Conservation (phyloP, 441 rosid species). For the Dalechampia spathulata region DNA sequence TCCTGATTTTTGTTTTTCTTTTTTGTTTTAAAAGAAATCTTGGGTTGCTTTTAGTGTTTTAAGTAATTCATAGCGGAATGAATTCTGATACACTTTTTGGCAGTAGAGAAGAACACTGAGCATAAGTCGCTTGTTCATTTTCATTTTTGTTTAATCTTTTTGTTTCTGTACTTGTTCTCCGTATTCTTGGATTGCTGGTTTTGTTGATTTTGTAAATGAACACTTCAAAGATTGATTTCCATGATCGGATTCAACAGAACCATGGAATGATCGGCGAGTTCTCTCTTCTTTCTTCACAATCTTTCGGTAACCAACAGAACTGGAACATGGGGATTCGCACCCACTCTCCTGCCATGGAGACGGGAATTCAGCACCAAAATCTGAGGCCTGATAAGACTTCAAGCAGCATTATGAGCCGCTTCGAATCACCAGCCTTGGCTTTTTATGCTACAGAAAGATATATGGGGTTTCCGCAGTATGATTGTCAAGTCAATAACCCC, state of each 20-base stretch:
- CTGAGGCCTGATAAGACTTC: slow-evolving; percentile 28
- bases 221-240: slow-evolving; percentile 26
- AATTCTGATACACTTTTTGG: slow-evolving; percentile 18
- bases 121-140: not conserved
- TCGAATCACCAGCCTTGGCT: slow-evolving; percentile 50
- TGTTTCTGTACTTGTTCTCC: not conserved
- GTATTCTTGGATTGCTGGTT: slow-evolving; percentile 1
- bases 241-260: slow-evolving; percentile 20
- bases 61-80: slow-evolving; percentile 2
- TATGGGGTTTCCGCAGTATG: slow-evolving; percentile 44
- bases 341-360: slow-evolving; percentile 11
- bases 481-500: slow-evolving; percentile 14
- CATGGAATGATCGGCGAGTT: slow-evolving; percentile 22
- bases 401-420: slow-evolving; percentile 43
- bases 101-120: slow-evolving; percentile 11
- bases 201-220: slow-evolving; percentile 29
- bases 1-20: not conserved
- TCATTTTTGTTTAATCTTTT: not conserved
- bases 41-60: slow-evolving; percentile 11
- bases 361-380: slow-evolving; percentile 15
- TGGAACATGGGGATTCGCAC: slow-evolving; percentile 19
- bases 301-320: slow-evolving; percentile 20
- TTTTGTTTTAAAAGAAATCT: slow-evolving; percentile 12
- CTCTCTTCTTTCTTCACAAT: slow-evolving; percentile 21
- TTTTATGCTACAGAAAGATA: slow-evolving; percentile 48